Evolutionary conservation across 768 basidiomycete genomes (phyloP), one percentile per base, ranked within the genome.

Genomic region (Rhizopogon rudus): DNA sequence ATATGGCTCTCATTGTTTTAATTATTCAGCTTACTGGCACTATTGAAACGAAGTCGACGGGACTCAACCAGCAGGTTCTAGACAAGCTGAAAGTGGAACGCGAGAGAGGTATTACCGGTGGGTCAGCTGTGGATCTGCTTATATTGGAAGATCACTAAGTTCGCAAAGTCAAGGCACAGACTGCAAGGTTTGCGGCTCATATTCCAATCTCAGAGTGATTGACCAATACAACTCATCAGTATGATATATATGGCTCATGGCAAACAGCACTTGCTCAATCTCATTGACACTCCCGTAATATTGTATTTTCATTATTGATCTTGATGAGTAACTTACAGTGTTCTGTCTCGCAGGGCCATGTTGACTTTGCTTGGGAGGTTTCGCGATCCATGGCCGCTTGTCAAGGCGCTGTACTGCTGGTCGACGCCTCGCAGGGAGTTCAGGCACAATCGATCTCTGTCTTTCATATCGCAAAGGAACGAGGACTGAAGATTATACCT

Each of bases 401-500:
- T 61, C 91, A 99, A 73, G 97, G 97, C 8, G 96, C 92, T 9
- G 67, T 86, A 41, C 68, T 86, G 39, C 73, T 98, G 62, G 94
- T 98, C 2, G 97, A 99, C 65, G 92, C 93, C n/a, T 93, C 91
- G 51, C 95, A 96, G 75, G 97, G 97, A 16, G 86, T 99, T 7
- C 97, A 99, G 71, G 97, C 97, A 0, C 97, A 99, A 71, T 93
- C 95, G 13, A 84, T 99, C 52, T 96, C 92, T 1, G 96, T 98
- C 5, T 95, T 90, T 62, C 91, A 96, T 61, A 83, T 87, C 44
- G 96, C 96, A 4, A 78, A 76, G 66, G 92, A 95, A 65, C 78
- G 85, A 39, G 86, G 88, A 1, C 71, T 96, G 29, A 86, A 78
- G 40, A 88, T 97, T 46, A 88, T 97, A 46, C 93, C 95, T 9